phyloP scores from a whole-genome alignment of 2,329 filamentous ascomycete species.

The Septoria linicola region DNA sequence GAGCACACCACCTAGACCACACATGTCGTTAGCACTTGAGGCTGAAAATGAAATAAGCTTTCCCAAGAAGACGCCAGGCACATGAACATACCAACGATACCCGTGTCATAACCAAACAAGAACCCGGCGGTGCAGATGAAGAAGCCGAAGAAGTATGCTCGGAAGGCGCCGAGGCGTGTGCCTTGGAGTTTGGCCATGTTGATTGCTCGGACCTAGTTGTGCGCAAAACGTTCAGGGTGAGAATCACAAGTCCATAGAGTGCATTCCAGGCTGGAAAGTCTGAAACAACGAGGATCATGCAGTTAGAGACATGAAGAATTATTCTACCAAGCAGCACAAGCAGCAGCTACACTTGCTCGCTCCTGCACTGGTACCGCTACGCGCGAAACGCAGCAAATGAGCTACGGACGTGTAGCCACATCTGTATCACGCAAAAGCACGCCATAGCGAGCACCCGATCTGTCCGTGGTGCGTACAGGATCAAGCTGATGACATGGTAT shows the following conservation, averaged over 20 bases:
- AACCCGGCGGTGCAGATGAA: conserved; percentile 30
- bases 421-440: conserved; percentile 13
- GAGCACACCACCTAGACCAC: conserved; percentile 33
- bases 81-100: conserved; percentile 42
- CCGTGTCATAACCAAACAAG: conserved; percentile 45
- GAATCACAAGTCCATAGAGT: too few species aligned
- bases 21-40: too few species aligned
- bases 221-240: too few species aligned
- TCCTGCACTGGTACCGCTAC: too few species aligned
- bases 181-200: conserved; percentile 27
- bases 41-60: too few species aligned
- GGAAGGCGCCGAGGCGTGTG: conserved; percentile 27
- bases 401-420: not conserved
- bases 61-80: too few species aligned
- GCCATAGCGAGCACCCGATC: conserved; percentile 4
- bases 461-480: not conserved
- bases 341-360: too few species aligned
- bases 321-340: not conserved
- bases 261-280: not conserved
- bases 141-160: conserved; percentile 31
- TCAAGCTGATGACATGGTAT: too few species aligned
- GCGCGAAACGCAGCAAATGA: too few species aligned
- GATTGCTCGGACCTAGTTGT: too few species aligned
- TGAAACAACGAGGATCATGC: conserved; percentile 1
- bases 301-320: not conserved